These are phyloP conservation scores for Cupressus sempervirens DNA, from an alignment of 75 land plant species.

Conservation along the genomic window DNA sequence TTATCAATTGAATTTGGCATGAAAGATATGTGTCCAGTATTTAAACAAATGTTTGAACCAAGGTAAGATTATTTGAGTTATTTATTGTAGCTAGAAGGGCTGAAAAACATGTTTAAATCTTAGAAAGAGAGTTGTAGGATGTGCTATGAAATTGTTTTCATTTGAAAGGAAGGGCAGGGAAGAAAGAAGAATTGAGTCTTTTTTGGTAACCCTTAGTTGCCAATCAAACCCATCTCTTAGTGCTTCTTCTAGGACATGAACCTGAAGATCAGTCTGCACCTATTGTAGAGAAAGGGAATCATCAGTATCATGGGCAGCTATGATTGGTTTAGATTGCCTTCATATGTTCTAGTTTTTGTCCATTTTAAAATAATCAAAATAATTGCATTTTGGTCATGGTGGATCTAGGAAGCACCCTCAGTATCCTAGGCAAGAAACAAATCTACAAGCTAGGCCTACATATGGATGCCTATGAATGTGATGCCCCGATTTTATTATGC, in stretches of 20 bases:
- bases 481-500: no score
- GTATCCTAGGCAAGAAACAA: not conserved
- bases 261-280: not conserved
- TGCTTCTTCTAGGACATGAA: not conserved
- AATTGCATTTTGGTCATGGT: not conserved
- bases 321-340: not conserved
- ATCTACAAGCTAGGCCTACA: not conserved
- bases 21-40: not conserved
- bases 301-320: not conserved
- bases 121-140: not conserved
- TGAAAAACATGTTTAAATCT: not conserved
- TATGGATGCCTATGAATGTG: not conserved
- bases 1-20: not conserved
- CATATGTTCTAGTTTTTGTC: not conserved
- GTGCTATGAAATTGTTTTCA: not conserved
- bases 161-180: not conserved
- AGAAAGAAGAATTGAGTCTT: not conserved
- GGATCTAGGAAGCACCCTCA: not conserved
- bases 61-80: not conserved
- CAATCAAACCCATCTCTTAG: not conserved
- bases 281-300: not conserved
- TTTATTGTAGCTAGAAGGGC: not conserved
- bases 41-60: not conserved
- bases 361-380: not conserved
- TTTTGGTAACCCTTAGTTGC: not conserved